These are phyloP conservation scores for Ophiostoma sp. DNA, from an alignment of 2,329 filamentous ascomycete species.

Conservation along the genomic window DNA sequence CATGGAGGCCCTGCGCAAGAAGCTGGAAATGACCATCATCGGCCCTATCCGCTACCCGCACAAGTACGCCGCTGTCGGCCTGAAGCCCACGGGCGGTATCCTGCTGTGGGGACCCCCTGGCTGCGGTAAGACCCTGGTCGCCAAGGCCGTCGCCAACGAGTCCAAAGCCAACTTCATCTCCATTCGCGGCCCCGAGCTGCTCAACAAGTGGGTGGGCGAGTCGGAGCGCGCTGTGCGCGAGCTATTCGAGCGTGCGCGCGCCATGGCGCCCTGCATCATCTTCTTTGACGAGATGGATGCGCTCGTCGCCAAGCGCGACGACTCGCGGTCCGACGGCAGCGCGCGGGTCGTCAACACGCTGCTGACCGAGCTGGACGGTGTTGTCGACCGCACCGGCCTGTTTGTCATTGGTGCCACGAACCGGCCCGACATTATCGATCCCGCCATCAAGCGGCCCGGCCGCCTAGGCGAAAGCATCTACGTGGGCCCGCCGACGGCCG, in stretches of 20 bases:
- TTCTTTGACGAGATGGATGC: conserved; percentile 97
- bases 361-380: conserved; percentile 87
- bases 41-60: conserved; percentile 81
- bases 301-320: conserved; percentile 77
- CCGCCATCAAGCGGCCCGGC: conserved; percentile 87
- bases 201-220: conserved; percentile 98
- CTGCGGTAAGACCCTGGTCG: conserved; percentile 92
- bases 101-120: conserved; percentile 95
- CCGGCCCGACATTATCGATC: conserved; percentile 91
- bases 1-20: conserved; percentile 68
- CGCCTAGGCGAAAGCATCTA: conserved; percentile 75
- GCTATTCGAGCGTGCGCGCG: conserved; percentile 81
- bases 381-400: conserved; percentile 73
- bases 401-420: conserved; percentile 96
- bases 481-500: conserved; percentile 73
- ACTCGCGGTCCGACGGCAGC: conserved; percentile 66
- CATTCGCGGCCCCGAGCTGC: conserved; percentile 89
- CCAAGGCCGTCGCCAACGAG: conserved; percentile 93
- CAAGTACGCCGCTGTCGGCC: conserved; percentile 69
- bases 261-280: conserved; percentile 84
- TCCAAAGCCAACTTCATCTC: conserved; percentile 97
- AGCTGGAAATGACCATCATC: conserved; percentile 80
- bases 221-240: conserved; percentile 89
- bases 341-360: conserved; percentile 91
- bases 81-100: conserved; percentile 76